Conservation (phyloP, 2,329 filamentous ascomycete genomes). For the Clarireedia sp. region DNA sequence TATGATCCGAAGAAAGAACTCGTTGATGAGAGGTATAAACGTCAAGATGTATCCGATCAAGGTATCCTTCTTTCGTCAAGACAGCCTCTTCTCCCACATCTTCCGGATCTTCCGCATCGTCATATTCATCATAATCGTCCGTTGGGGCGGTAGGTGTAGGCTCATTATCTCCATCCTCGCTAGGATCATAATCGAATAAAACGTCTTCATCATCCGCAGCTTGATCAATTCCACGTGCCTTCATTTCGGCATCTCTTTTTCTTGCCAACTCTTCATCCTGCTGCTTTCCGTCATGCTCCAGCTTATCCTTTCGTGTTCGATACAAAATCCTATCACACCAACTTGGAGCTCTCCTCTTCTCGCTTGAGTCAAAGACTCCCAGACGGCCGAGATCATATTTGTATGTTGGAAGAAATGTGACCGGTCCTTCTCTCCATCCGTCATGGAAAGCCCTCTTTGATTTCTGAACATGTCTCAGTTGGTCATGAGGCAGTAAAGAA, state of each 20-base stretch:
- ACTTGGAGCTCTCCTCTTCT: constrained; percentile 85
- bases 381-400: constrained; percentile 97
- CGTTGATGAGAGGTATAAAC: constrained; percentile 83
- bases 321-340: constrained; percentile 96
- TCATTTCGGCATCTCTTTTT: constrained; percentile 78
- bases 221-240: constrained; percentile 65
- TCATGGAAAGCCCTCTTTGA: constrained; percentile 77
- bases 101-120: constrained; percentile 32
- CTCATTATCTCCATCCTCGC: constrained; percentile 58
- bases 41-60: constrained; percentile 47
- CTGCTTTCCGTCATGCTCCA: constrained; percentile 54
- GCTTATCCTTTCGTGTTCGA: constrained; percentile 63
- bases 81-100: constrained; percentile 38
- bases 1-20: constrained; percentile 90
- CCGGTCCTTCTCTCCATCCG: constrained; percentile 83
- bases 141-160: constrained; percentile 29
- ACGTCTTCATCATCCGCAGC: constrained; percentile 72
- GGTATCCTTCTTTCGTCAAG: constrained; percentile 49
- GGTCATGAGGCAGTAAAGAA: constrained; percentile 83
- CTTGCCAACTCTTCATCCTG: constrained; percentile 59
- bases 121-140: constrained; percentile 45
- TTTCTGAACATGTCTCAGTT: constrained; percentile 67
- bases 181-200: constrained; percentile 84
- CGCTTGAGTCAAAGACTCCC: constrained; percentile 86
- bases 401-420: constrained; percentile 88